Conservation (phyloP, 2,329 filamentous ascomycete genomes). For the Fusarium sambucinum region DNA sequence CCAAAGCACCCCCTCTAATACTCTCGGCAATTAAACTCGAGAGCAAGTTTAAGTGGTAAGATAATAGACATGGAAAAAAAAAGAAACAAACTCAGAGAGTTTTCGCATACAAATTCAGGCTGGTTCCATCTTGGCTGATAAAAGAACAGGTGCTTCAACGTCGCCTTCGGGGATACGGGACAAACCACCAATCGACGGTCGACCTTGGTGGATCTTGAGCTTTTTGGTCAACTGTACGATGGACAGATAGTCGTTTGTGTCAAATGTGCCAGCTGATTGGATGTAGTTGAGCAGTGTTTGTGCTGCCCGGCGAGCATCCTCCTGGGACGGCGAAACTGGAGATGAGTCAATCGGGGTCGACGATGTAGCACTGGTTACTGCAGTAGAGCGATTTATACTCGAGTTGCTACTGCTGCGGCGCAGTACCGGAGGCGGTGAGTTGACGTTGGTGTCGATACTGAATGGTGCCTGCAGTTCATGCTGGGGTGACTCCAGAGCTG, state of each 20-base stretch:
- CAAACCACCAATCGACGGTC: slow-evolving; percentile 60
- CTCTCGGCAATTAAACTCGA: slow-evolving; percentile 3
- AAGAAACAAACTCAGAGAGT: background rate
- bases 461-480: slow-evolving; percentile 61
- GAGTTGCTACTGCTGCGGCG: slow-evolving; percentile 54
- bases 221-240: slow-evolving; percentile 89
- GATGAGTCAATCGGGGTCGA: slow-evolving; percentile 62
- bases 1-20: slow-evolving; percentile 11
- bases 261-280: slow-evolving; percentile 77
- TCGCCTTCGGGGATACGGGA: slow-evolving; percentile 70
- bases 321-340: slow-evolving; percentile 78
- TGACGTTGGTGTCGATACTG: slow-evolving; percentile 59
- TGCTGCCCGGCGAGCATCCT: slow-evolving; percentile 85
- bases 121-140: slow-evolving; percentile 50
- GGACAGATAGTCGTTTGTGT: slow-evolving; percentile 80
- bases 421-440: slow-evolving; percentile 52
- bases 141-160: slow-evolving; percentile 57
- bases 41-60: slow-evolving; percentile 30
- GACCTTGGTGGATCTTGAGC: slow-evolving; percentile 71
- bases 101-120: slow-evolving; percentile 36
- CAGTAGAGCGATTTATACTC: slow-evolving; percentile 49
- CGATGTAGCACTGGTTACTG: slow-evolving; percentile 33
- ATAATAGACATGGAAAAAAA: slow-evolving; percentile 27
- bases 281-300: slow-evolving; percentile 87
- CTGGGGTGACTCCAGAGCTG: slow-evolving; percentile 64